Percentiles rank a stretch among this genome's conserved stretches.
Evolutionary conservation across 2,329 filamentous ascomycete species (phyloP).

Genomic region (Graphium sp.): DNA sequence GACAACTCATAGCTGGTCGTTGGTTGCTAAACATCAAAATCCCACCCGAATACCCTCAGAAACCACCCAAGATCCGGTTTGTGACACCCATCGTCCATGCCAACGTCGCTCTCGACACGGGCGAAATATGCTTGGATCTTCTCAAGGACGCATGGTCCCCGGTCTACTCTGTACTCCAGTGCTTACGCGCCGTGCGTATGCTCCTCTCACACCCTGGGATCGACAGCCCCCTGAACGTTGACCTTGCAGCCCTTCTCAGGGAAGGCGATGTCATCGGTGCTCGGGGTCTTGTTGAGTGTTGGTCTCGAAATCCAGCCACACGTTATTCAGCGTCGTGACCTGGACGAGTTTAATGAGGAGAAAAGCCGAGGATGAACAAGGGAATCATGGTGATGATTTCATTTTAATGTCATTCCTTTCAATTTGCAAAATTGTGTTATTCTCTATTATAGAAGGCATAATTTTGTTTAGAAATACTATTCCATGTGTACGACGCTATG

Average conservation of each 20-base stretch:
- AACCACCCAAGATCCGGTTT: constrained; percentile 65
- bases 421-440: too few species aligned
- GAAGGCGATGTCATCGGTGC: constrained; percentile 53
- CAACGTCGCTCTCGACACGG: constrained; percentile 53
- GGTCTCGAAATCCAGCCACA: constrained; percentile 24
- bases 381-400: too few species aligned
- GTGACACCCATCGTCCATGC: constrained; percentile 73
- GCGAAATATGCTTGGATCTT: constrained; percentile 89
- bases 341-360: background rate
- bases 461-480: too few species aligned
- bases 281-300: constrained; percentile 54
- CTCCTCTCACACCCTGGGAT: constrained; percentile 50
- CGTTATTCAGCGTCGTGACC: constrained; percentile 6
- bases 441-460: too few species aligned
- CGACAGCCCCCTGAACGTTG: constrained; percentile 64
- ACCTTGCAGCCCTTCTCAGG: constrained; percentile 55
- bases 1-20: constrained; percentile 38
- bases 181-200: constrained; percentile 55
- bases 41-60: constrained; percentile 61
- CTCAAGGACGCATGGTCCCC: constrained; percentile 69
- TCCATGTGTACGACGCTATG: too few species aligned
- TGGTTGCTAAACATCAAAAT: constrained; percentile 72
- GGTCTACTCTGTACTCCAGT: constrained; percentile 64
- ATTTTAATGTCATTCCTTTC: too few species aligned
- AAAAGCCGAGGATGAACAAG: too few species aligned